phyloP scores from a whole-genome alignment of 768 basidiomycete species.

The Russula dissimulans region DNA sequence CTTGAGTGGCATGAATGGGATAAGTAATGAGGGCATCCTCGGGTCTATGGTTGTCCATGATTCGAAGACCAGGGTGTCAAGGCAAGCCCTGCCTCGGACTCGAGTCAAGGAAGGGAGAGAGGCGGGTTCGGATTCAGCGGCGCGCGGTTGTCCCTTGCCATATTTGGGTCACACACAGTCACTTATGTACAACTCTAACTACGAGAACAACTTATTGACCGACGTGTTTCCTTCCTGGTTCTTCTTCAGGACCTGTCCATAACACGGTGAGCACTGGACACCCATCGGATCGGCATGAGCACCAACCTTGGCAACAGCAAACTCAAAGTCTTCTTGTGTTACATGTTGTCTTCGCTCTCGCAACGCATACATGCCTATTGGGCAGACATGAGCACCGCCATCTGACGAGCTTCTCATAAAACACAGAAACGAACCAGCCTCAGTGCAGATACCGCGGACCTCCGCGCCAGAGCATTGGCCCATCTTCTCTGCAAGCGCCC shows the following conservation, averaged over 20 bases:
- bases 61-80: too few relatives aligned
- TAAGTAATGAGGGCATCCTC: not conserved
- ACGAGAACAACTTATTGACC: conserved; percentile 90
- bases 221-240: conserved; percentile 93
- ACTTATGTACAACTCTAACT: conserved; percentile 23
- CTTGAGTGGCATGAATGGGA: not conserved
- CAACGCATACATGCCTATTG: conserved; percentile 87
- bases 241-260: conserved; percentile 74
- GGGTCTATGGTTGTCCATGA: not conserved
- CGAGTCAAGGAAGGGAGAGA: too few relatives aligned
- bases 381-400: not conserved
- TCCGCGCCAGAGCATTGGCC: conserved; percentile 98
- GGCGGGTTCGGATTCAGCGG: too few relatives aligned
- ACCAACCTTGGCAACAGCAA: conserved; percentile 88
- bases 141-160: too few relatives aligned
- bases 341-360: conserved; percentile 94
- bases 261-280: not conserved
- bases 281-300: not conserved
- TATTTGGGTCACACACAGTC: too few relatives aligned
- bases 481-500: conserved; percentile 96
- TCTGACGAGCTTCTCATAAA: not conserved
- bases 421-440: conserved; percentile 57
- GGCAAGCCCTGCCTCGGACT: too few relatives aligned
- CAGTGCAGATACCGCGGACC: conserved; percentile 93
- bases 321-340: conserved; percentile 98